These are phyloP conservation scores for Chytriomyces sp. DNA, from an alignment of 192 early-diverging fungal species.

Conservation along the genomic window DNA sequence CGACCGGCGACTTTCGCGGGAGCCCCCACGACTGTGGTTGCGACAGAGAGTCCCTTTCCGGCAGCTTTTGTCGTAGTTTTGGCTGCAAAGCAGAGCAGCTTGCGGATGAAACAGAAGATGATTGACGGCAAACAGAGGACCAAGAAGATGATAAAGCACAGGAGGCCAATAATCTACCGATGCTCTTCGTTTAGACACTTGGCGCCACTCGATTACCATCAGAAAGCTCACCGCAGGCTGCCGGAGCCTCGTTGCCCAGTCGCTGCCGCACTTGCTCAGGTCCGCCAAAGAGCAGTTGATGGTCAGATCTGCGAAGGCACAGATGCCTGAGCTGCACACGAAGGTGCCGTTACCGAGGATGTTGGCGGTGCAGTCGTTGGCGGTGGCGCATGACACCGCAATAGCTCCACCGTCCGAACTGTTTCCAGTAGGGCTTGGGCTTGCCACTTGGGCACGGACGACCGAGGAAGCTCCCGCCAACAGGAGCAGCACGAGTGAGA, in stretches of 20 bases:
- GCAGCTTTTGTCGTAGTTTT: not conserved
- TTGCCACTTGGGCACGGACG: too few relatives aligned
- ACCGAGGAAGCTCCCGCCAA: too few relatives aligned
- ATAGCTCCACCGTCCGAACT: not conserved
- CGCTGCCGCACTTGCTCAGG: constrained; percentile 9
- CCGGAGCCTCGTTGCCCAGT: not conserved
- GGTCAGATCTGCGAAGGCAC: not conserved
- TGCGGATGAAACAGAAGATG: constrained; percentile 18
- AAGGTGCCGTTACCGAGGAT: not conserved
- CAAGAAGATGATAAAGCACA: not conserved
- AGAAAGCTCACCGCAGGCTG: constrained; percentile 9
- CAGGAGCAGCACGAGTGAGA: too few relatives aligned
- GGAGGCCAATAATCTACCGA: constrained; percentile 21
- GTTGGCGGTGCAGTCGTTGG: constrained; percentile 14
- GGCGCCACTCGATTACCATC: not conserved
- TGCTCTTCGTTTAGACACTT: not conserved
- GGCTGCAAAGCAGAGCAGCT: constrained; percentile 19
- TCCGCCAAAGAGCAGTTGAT: not conserved
- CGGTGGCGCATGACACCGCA: constrained; percentile 10
- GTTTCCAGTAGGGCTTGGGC: too few relatives aligned
- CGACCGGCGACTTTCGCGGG: constrained; percentile 2
- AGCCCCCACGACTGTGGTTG: too few relatives aligned
- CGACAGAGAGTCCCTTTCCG: too few relatives aligned
- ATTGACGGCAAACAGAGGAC: constrained; percentile 17
- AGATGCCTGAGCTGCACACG: constrained; percentile 9